Evolutionary conservation across 495 filamentous ascomycete genomes (phyloP).

Genomic region (Podospora sp.): DNA sequence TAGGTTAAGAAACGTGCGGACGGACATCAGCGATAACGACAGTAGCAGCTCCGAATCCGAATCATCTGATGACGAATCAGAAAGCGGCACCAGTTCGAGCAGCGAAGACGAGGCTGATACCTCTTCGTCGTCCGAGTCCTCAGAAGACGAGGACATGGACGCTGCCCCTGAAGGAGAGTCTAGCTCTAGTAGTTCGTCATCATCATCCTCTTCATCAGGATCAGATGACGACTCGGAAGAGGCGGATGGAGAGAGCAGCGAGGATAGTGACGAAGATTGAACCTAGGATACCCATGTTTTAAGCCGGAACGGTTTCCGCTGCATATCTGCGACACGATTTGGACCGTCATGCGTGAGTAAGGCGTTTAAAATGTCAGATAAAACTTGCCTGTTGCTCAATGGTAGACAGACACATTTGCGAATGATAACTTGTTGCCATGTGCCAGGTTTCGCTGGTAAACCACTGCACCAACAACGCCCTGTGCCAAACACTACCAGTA

Average conservation of each 20-base stretch:
- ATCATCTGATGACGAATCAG: conserved; percentile 39
- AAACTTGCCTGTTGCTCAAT: background rate
- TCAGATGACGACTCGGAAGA: conserved; percentile 25
- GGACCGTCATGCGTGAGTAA: background rate
- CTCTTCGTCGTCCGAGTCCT: conserved; percentile 12
- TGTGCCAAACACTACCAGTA: too few relatives aligned
- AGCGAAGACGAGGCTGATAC: conserved; percentile 19
- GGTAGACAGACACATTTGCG: background rate
- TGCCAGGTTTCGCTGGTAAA: too few relatives aligned
- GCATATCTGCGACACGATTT: background rate
- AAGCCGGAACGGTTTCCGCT: background rate
- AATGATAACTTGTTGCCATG: too few relatives aligned
- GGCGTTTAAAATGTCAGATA: background rate
- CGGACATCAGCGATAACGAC: conserved; percentile 40
- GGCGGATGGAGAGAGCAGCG: conserved; percentile 25
- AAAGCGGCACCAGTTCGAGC: conserved; percentile 25
- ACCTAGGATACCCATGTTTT: conserved; percentile 1
- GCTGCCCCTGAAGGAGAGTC: conserved; percentile 14
- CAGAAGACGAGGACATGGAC: conserved; percentile 32
- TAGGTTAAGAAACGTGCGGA: conserved; percentile 55
- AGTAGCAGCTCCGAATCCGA: conserved; percentile 30
- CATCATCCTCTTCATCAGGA: conserved; percentile 29
- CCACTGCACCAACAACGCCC: too few relatives aligned
- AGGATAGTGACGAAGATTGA: conserved; percentile 24
- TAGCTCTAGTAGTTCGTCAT: conserved; percentile 39